Conservation (phyloP, 805 yeast genomes). For the Teunomyces atbi region DNA sequence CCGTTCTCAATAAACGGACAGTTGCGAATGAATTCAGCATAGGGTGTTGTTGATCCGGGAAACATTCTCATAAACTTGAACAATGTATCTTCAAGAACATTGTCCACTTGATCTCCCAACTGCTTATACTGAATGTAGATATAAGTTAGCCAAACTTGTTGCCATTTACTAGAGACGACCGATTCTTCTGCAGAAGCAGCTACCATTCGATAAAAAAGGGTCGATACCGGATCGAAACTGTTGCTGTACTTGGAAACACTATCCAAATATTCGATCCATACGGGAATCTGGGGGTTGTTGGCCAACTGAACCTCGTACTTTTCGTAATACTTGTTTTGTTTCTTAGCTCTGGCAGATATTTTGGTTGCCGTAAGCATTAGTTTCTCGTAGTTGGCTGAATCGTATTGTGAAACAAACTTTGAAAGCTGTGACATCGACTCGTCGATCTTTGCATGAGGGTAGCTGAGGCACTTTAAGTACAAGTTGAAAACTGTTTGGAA, state of each 20-base stretch:
- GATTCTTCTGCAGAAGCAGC: not conserved
- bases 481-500: constrained; percentile 19
- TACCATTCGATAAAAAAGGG: constrained; percentile 14
- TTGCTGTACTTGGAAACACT: constrained; percentile 17
- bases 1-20: constrained; percentile 13
- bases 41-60: constrained; percentile 24
- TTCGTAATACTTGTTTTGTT: constrained; percentile 31
- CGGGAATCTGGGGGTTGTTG: constrained; percentile 9
- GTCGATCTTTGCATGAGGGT: constrained; percentile 43
- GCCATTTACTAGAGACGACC: not conserved
- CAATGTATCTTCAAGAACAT: constrained; percentile 12
- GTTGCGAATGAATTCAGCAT: constrained; percentile 25
- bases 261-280: constrained; percentile 36
- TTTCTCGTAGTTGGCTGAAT: constrained; percentile 26
- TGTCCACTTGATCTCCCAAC: constrained; percentile 5
- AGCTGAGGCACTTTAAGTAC: constrained; percentile 30
- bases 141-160: constrained; percentile 26
- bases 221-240: not conserved
- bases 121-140: constrained; percentile 25
- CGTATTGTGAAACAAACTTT: constrained; percentile 33
- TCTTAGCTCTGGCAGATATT: constrained; percentile 27
- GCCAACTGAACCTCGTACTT: constrained; percentile 27
- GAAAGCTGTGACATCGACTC: constrained; percentile 42
- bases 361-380: constrained; percentile 38
- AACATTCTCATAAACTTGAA: constrained; percentile 21